Percentiles rank a stretch among this genome's conserved stretches.
phyloP scores from a whole-genome alignment of 352 stramenopile genomes.

The Hyaloperonospora arabidopsidis region DNA sequence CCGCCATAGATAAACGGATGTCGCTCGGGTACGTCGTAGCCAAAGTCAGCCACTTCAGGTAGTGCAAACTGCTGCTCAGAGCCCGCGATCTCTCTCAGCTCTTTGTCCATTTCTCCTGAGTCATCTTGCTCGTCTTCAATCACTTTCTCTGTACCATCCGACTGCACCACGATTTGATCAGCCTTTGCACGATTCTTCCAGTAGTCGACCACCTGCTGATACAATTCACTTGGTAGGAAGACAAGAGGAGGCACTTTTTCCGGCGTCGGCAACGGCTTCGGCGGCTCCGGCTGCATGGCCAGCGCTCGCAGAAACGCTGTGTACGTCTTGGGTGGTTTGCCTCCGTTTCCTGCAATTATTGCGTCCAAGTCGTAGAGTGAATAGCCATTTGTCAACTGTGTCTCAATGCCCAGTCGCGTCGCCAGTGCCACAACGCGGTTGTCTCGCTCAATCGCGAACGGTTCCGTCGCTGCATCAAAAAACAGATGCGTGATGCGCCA shows the following conservation, averaged over 20 bases:
- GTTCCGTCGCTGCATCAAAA: constrained; percentile 88
- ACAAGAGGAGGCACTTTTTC: constrained; percentile 34
- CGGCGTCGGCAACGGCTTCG: constrained; percentile 34
- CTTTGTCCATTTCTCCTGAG: constrained; percentile 8
- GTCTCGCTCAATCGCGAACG: constrained; percentile 83
- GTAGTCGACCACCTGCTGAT: constrained; percentile 52
- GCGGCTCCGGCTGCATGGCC: constrained; percentile 36
- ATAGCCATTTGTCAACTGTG: constrained; percentile 55
- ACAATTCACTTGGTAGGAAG: constrained; percentile 41
- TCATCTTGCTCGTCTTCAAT: constrained; percentile 14
- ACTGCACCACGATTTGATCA: constrained; percentile 2
- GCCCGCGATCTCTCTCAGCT: constrained; percentile 39
- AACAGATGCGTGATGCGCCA: constrained; percentile 87
- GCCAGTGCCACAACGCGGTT: constrained; percentile 42
- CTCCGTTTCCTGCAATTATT: constrained; percentile 44
- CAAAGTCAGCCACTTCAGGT: constrained; percentile 56
- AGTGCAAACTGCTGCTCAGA: constrained; percentile 51
- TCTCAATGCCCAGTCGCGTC: constrained; percentile 43
- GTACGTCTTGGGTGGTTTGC: constrained; percentile 63
- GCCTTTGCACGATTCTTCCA: constrained; percentile 20
- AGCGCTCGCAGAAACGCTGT: constrained; percentile 53
- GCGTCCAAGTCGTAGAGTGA: constrained; percentile 63
- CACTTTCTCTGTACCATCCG: constrained; percentile 3
- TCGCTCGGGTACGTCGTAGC: constrained; percentile 35
- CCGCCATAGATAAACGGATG: constrained; percentile 72